These are phyloP conservation scores for Chrysanthemum seticuspe DNA, from an alignment of 129 eudicot species.

Conservation along the genomic window DNA sequence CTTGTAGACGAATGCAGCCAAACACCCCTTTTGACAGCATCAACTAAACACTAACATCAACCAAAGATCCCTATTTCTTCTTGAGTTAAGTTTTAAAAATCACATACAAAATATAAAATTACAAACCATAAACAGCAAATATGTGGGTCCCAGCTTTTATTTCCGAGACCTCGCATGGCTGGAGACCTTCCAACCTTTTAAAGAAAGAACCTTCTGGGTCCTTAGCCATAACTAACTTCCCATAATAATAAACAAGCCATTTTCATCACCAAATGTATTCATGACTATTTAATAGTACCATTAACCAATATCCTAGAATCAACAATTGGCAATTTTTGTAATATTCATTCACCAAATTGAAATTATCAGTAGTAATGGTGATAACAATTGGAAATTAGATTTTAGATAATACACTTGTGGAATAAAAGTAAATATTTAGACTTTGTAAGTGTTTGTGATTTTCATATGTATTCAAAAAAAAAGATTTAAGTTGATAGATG, in stretches of 20 bases:
- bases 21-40: too few relatives aligned
- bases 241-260: conserved; percentile 1
- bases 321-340: neutral
- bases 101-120: neutral
- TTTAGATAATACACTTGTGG: neutral
- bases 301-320: neutral
- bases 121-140: conserved; percentile 89
- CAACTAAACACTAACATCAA: too few relatives aligned
- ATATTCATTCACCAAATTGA: neutral
- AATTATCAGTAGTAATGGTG: neutral
- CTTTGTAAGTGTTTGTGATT: neutral
- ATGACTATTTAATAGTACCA: conserved; percentile 1
- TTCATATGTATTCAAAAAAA: neutral
- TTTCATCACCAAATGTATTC: conserved; percentile 7
- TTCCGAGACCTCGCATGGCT: conserved; percentile 90
- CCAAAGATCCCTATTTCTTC: too few relatives aligned
- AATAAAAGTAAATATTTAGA: neutral
- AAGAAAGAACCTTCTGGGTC: conserved; percentile 98
- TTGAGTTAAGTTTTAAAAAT: too few relatives aligned
- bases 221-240: conserved; percentile 92
- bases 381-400: neutral
- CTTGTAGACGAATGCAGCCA: too few relatives aligned
- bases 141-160: conserved; percentile 93
- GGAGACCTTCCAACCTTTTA: conserved; percentile 92
- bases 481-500: neutral